Evolutionary conservation across 2,329 filamentous ascomycete species (phyloP).

Genomic region (Fonsecaea pugnacius): DNA sequence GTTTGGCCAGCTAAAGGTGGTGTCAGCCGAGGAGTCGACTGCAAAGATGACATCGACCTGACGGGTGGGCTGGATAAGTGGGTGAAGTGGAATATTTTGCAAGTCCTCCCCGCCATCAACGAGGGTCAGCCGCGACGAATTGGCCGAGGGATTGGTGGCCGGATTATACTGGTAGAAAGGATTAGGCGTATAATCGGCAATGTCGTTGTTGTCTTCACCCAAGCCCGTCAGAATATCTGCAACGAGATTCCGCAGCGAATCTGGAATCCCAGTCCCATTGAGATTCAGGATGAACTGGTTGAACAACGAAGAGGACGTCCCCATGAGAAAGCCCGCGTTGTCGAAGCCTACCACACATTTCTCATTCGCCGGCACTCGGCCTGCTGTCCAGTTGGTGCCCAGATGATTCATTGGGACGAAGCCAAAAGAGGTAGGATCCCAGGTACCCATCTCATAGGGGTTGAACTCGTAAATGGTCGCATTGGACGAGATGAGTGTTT

Average conservation of each 20-base stretch:
- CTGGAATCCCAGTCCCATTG: conserved; percentile 58
- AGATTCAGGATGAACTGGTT: conserved; percentile 74
- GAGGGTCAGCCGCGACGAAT: conserved; percentile 63
- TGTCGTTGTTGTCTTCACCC: conserved; percentile 67
- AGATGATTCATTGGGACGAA: conserved; percentile 73
- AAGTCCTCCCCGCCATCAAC: conserved; percentile 79
- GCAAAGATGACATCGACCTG: conserved; percentile 80
- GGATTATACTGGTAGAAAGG: conserved; percentile 72
- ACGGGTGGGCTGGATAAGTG: conserved; percentile 73
- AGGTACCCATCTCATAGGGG: conserved; percentile 77
- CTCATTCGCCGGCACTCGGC: conserved; percentile 59
- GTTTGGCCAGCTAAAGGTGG: conserved; percentile 71
- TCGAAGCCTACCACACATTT: conserved; percentile 79
- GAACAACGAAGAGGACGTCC: conserved; percentile 83
- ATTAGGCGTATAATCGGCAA: conserved; percentile 75
- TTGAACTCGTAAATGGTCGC: conserved; percentile 78
- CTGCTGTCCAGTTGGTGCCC: conserved; percentile 72
- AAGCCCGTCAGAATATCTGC: conserved; percentile 58
- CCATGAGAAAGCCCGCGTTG: conserved; percentile 81
- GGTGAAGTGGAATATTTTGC: conserved; percentile 79
- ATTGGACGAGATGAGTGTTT: conserved; percentile 67
- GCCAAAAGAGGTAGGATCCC: conserved; percentile 71
- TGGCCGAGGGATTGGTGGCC: conserved; percentile 61
- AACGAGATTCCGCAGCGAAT: conserved; percentile 53
- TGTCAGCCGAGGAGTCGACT: conserved; percentile 77